phyloP scores from a whole-genome alignment of 2,329 filamentous ascomycete species.

The Nannizziopsis arthrosporioides region DNA sequence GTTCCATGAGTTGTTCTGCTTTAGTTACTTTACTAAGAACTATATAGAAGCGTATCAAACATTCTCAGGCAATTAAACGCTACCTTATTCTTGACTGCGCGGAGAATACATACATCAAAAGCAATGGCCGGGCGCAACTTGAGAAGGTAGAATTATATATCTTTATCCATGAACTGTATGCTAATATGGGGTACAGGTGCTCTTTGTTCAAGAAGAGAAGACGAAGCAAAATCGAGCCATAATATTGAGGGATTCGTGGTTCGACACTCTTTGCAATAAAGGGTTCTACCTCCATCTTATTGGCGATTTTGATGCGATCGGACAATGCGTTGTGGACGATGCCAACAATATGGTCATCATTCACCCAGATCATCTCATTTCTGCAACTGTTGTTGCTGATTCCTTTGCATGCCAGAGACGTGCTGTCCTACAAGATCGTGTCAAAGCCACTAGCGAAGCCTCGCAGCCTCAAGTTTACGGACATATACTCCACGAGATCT shows the following conservation, averaged over 20 bases:
- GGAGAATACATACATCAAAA: slow-evolving; percentile 55
- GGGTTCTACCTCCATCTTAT: slow-evolving; percentile 79
- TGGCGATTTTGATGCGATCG: slow-evolving; percentile 57
- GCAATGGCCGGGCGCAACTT: slow-evolving; percentile 45
- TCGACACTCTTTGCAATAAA: slow-evolving; percentile 61
- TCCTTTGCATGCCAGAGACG: slow-evolving; percentile 85
- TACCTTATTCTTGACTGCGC: slow-evolving; percentile 69
- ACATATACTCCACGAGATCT: slow-evolving; percentile 86
- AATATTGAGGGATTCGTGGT: slow-evolving; percentile 74
- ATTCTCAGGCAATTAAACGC: slow-evolving; percentile 64
- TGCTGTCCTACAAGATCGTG: slow-evolving; percentile 84
- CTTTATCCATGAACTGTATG: slow-evolving; percentile 16
- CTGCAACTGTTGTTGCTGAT: slow-evolving; percentile 89
- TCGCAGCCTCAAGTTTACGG: slow-evolving; percentile 79
- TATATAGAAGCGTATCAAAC: slow-evolving; percentile 48
- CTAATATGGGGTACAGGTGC: slow-evolving; percentile 42
- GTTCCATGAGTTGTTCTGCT: slow-evolving; percentile 14
- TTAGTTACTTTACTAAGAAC: slow-evolving; percentile 47
- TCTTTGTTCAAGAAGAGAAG: slow-evolving; percentile 71
- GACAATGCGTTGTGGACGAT: slow-evolving; percentile 74
- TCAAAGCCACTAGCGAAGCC: slow-evolving; percentile 77
- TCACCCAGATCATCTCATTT: slow-evolving; percentile 90
- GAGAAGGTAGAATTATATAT: slow-evolving; percentile 54
- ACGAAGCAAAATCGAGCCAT: slow-evolving; percentile 56
- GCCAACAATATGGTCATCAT: slow-evolving; percentile 72